Base-by-base conservation (phyloP, 495 filamentous ascomycete species). In the Neurospora africana region DNA sequence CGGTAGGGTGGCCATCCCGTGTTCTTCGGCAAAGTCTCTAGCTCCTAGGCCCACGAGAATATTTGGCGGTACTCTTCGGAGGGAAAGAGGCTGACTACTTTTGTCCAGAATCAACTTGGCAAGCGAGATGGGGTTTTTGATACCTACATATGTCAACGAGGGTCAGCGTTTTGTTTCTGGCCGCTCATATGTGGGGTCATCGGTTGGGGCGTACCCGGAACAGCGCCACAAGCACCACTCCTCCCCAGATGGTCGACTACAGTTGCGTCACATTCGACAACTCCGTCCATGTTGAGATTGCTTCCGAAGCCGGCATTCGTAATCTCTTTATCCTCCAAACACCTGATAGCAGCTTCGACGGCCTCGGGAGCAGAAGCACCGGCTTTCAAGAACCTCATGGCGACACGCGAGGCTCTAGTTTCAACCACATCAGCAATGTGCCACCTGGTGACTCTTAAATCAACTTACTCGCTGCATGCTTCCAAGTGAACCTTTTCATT, bases 221-320 rank as follows among this genome's bases (percentile, higher is more conserved):
- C 92, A 41, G 95, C 96, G 74, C 94, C 96, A 76, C 91, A 95
- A 69, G 93, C 95, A 71, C 95, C 95, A 80, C 94, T 98, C 75
- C 93, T 89, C 13, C 95, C 95, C 65, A 89, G 83, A 77, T 98
- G 92, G 77, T 99, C 94, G 43, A 98, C 90, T 43, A 99, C 88
- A 0, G 92, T 92, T 40, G 95, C 96, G 82, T 99, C 95, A 76
- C 94, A 93, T 78, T 99, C 96, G 33, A 97, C 95, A 19, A 89
- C 87, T 4, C 95, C 95, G 74, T 98, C 91, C 69, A 94, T 90
- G 67, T 90, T 88, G n/a, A 98, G 82, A 76, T 99, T 99, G 82
- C 96, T 98, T 39, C 96, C 96, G 76, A 91, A 98, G 19, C 96
- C 95, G 19, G 94, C 91, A 80, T 99, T 99, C 30, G 96, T 98